These are phyloP conservation scores for Xylariaceae sp. DNA, from an alignment of 2,329 filamentous ascomycete species.

Conservation along the genomic window DNA sequence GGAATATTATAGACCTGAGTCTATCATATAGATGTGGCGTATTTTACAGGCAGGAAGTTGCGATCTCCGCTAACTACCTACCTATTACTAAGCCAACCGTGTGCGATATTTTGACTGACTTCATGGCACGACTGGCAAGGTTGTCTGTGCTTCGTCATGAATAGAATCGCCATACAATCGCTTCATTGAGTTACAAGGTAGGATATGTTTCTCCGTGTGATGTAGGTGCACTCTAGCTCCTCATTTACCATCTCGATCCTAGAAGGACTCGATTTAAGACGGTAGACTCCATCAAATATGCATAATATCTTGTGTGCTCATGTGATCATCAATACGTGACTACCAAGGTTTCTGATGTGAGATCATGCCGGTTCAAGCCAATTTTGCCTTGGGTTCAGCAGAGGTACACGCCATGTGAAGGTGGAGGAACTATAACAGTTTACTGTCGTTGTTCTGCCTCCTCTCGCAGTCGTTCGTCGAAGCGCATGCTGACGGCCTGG, in stretches of 20 bases:
- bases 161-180: constrained; percentile 3
- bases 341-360: constrained; percentile 28
- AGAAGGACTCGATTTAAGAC: not conserved
- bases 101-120: not conserved
- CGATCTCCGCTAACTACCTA: not conserved
- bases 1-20: not conserved
- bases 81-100: not conserved
- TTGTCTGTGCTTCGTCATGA: constrained; percentile 7
- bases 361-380: constrained; percentile 7
- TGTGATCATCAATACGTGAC: constrained; percentile 13
- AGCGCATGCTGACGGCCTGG: constrained; percentile 63
- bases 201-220: not conserved
- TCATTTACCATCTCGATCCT: constrained; percentile 4
- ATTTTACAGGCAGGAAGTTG: not conserved
- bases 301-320: constrained; percentile 9
- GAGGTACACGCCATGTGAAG: constrained; percentile 4
- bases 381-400: not conserved
- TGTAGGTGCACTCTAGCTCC: constrained; percentile 4
- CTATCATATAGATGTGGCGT: not conserved
- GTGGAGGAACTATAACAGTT: constrained; percentile 28
- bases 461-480: constrained; percentile 75
- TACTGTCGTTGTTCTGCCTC: constrained; percentile 73
- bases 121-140: constrained; percentile 11
- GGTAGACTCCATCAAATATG: constrained; percentile 13
- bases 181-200: not conserved